phyloP scores from a whole-genome alignment of 176 grass and related monocot genomes.

The Lolium multiflorum region DNA sequence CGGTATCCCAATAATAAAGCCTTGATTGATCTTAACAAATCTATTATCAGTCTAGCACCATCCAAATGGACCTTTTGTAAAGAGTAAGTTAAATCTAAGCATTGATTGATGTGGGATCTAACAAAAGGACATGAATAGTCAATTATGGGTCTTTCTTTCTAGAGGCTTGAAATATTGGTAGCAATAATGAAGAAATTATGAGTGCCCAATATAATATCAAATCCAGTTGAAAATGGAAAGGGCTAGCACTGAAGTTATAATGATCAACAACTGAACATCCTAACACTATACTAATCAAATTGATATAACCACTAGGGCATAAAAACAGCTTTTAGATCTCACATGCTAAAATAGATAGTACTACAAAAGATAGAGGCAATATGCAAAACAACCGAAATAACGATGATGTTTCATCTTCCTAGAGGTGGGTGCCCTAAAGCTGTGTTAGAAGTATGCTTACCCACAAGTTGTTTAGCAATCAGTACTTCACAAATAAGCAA shows the following conservation, averaged over 20 bases:
- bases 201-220: constrained; percentile 18
- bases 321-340: constrained; percentile 22
- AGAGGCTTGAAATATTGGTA: neutral
- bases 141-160: neutral
- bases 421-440: constrained; percentile 9
- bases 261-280: constrained; percentile 37
- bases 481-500: constrained; percentile 8
- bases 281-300: constrained; percentile 29
- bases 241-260: constrained; percentile 7
- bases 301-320: constrained; percentile 23
- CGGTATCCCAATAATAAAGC: neutral
- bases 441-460: constrained; percentile 32
- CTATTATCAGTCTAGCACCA: neutral
- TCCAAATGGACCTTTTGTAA: neutral
- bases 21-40: neutral
- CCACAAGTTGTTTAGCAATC: constrained; percentile 13
- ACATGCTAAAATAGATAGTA: constrained; percentile 9
- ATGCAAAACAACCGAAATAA: constrained; percentile 1
- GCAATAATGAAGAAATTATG: constrained; percentile 42
- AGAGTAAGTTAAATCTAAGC: neutral
- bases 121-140: constrained; percentile 24
- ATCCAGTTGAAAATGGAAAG: neutral
- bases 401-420: constrained; percentile 8
- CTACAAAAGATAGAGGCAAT: constrained; percentile 17
- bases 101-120: neutral